Evolutionary conservation across 441 rosid species (phyloP), one percentile per base, ranked within the genome.

Genomic region (Gossypium schwendimanii): DNA sequence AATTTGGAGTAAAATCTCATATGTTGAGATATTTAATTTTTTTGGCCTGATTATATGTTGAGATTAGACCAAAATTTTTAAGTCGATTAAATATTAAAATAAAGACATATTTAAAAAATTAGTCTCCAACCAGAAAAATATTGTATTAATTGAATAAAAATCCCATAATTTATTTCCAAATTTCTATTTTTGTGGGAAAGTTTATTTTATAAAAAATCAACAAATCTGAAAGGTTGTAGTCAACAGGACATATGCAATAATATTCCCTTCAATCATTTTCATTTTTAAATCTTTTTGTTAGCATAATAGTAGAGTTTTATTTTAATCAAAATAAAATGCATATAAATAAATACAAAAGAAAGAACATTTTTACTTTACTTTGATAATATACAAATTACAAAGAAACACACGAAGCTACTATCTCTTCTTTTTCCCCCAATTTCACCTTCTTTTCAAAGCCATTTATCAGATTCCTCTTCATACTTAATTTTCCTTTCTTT

Each of bases 381-480:
- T 31, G 33, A 31, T 31, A 77, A 50, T 63, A 24, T 12, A 24
- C 26, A 63, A 39, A 39, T 18, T 14, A 7, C 20, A 39, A 73
- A 66, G 81, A 80, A 85, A 79, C 84, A 78, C 61, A 74, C 49
- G 66, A 54, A 52, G 52, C 86, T 66, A 39, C 84, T 7, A 1
- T 15, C n/a, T 47, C 53, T 55, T 81, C 83, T 80, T 73, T 75
- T 77, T 74, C 81, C 77, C 71, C 79, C 64, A 83, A 80, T 81
- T 86, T 79, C 85, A 78, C 80, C 87, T 84, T 70, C 80, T 77
- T 84, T 82, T 73, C 82, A 80, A 82, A 77, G 44, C 87, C 90
- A 89, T 89, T 88, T 84, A 79, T 87, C 79, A 84, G 91, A 84
- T 87, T 90, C 92, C 85, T 77, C 81, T 80, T 80, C 73, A 64